Percentiles rank a stretch among this genome's conserved stretches.
Conservation (phyloP, 202 grass and related monocot species). For the Elaeis oleifera region DNA sequence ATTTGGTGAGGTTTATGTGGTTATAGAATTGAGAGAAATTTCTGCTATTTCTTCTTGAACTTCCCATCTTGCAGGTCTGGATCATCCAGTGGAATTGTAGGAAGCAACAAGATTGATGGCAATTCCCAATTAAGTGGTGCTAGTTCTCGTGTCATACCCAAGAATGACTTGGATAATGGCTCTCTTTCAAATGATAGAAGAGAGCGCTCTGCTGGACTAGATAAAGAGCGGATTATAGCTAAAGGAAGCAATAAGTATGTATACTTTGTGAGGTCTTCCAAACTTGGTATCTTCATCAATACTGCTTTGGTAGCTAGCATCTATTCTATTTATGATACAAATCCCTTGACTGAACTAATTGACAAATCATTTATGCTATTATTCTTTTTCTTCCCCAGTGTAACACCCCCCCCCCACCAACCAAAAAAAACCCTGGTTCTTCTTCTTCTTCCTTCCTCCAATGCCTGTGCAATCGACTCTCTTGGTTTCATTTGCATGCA, state of each 20-base stretch:
- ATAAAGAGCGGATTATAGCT: conserved; percentile 47
- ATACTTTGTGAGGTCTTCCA: conserved; percentile 3
- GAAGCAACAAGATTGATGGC: conserved; percentile 46
- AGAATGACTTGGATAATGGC: conserved; percentile 40
- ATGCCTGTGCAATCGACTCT: too few relatives aligned
- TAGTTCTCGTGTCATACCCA: conserved; percentile 35
- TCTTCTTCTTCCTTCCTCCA: too few relatives aligned
- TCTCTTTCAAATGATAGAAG: conserved; percentile 62
- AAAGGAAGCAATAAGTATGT: conserved; percentile 79
- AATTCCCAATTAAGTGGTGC: conserved; percentile 46
- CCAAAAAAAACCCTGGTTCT: too few relatives aligned
- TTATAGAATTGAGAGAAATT: not conserved
- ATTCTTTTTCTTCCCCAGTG: too few relatives aligned
- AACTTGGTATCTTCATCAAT: too few relatives aligned
- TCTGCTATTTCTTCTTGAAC: conserved; percentile 2
- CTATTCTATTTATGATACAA: not conserved
- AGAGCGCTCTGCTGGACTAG: conserved; percentile 43
- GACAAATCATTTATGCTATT: too few relatives aligned
- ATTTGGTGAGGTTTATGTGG: too few relatives aligned
- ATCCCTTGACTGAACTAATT: too few relatives aligned
- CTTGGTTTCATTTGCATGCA: too few relatives aligned
- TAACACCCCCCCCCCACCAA: too few relatives aligned
- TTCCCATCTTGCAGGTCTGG: conserved; percentile 47
- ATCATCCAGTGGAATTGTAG: conserved; percentile 32
- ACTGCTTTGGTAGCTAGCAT: not conserved